Percentiles rank a stretch among this genome's conserved stretches.
phyloP scores from a whole-genome alignment of 345 rosid genomes.

The Alliaria petiolata region DNA sequence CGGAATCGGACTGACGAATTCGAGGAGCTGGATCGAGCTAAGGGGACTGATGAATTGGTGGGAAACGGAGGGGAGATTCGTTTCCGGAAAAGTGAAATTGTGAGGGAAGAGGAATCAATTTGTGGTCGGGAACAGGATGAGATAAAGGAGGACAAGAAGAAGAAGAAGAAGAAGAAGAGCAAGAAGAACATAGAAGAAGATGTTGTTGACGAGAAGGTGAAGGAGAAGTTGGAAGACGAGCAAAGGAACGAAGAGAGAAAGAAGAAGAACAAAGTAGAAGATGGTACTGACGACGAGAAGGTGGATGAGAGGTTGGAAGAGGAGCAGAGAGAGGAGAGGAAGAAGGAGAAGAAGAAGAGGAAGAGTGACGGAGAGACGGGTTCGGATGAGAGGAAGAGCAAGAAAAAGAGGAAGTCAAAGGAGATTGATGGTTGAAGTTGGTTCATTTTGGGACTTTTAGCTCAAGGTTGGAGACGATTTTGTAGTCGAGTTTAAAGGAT shows the following conservation, averaged over 20 bases:
- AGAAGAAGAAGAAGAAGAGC: constrained; percentile 18
- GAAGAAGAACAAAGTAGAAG: constrained; percentile 5
- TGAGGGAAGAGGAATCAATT: constrained; percentile 4
- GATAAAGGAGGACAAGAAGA: background rate
- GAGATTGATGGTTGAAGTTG: constrained; percentile 22
- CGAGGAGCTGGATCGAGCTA: background rate
- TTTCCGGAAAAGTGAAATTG: background rate
- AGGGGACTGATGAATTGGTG: constrained; percentile 5
- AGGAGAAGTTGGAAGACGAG: constrained; percentile 25
- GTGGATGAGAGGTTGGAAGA: constrained; percentile 17
- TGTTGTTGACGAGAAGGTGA: constrained; percentile 17
- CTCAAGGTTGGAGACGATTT: constrained; percentile 5
- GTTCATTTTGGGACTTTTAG: background rate
- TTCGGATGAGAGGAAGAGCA: constrained; percentile 32
- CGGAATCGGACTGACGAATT: background rate
- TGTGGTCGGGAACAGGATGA: background rate
- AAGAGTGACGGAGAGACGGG: constrained; percentile 6
- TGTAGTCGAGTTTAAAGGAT: background rate
- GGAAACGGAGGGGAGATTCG: constrained; percentile 9
- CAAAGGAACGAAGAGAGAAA: background rate
- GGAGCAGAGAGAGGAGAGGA: background rate
- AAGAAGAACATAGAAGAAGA: constrained; percentile 18
- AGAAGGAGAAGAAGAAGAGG: constrained; percentile 12
- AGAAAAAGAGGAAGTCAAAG: constrained; percentile 40
- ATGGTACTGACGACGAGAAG: background rate